A percentile compares a stretch with the other conserved stretches of the same genome.
These are phyloP conservation scores for Pestalotiopsis sp. DNA, from an alignment of 2,329 filamentous ascomycete genomes.

Conservation along the genomic window DNA sequence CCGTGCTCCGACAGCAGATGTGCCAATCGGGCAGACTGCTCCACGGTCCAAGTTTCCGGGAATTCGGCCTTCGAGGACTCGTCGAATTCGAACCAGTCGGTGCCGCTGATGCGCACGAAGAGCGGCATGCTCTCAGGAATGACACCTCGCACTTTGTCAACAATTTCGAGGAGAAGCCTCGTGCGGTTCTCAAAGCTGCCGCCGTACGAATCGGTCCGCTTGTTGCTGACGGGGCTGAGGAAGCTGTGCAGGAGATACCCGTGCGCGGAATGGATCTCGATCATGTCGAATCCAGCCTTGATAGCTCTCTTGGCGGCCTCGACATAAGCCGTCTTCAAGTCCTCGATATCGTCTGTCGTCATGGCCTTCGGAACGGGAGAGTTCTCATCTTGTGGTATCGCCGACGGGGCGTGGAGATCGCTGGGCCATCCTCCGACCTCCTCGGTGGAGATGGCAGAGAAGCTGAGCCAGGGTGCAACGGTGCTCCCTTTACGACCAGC, in stretches of 20 bases:
- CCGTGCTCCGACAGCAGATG: constrained; percentile 61
- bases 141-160: constrained; percentile 61
- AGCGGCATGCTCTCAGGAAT: constrained; percentile 69
- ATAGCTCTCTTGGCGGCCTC: constrained; percentile 38
- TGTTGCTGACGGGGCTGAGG: constrained; percentile 70
- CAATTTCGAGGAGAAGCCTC: constrained; percentile 69
- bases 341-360: constrained; percentile 43
- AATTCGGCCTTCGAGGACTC: constrained; percentile 35
- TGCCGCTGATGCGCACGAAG: constrained; percentile 67
- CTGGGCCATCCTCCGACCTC: constrained; percentile 47
- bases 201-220: constrained; percentile 69
- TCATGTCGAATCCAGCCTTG: constrained; percentile 60
- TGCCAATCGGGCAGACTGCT: constrained; percentile 64
- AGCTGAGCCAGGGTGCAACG: constrained; percentile 36
- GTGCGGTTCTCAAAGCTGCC: constrained; percentile 73
- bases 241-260: constrained; percentile 77
- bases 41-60: constrained; percentile 62
- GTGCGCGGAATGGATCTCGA: constrained; percentile 78
- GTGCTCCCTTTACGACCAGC: constrained; percentile 53
- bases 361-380: constrained; percentile 64
- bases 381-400: constrained; percentile 54
- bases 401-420: constrained; percentile 52
- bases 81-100: constrained; percentile 68
- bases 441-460: constrained; percentile 26
- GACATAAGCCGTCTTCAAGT: constrained; percentile 37